A percentile compares a stretch with the other conserved stretches of the same genome.
Conservation (phyloP, 2,329 filamentous ascomycete genomes). For the Dactylellina drechsleri region DNA sequence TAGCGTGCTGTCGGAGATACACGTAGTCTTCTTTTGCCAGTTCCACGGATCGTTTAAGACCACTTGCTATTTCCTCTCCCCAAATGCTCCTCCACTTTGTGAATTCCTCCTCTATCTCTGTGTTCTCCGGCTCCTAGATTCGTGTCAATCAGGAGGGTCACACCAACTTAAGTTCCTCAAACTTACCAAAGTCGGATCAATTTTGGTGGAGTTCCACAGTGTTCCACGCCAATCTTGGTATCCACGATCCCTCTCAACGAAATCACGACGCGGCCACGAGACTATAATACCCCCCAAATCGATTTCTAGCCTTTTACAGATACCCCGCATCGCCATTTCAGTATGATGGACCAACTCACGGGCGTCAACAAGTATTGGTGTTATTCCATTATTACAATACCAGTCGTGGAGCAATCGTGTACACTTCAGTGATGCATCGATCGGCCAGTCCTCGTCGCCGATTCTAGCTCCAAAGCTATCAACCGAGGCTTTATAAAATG, state of each 20-base stretch:
- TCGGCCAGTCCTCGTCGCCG: slow-evolving; percentile 2
- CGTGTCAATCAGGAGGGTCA: too few relatives aligned
- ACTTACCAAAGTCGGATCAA: slow-evolving; percentile 9
- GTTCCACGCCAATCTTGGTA: neutral
- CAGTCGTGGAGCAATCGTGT: neutral
- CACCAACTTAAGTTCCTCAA: neutral
- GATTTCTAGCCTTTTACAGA: neutral
- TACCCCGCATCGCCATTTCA: neutral
- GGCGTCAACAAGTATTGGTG: neutral
- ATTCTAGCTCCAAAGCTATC: neutral
- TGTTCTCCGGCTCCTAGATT: too few relatives aligned
- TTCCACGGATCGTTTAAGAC: too few relatives aligned
- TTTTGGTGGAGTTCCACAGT: neutral
- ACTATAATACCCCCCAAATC: neutral
- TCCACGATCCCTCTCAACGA: neutral
- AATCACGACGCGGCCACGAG: neutral
- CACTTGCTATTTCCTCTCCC: too few relatives aligned
- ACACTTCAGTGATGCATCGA: neutral
- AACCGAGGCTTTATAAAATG: neutral
- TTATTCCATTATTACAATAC: slow-evolving; percentile 1
- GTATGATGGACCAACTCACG: neutral
- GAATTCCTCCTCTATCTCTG: too few relatives aligned
- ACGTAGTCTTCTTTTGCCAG: too few relatives aligned
- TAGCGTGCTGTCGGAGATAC: too few relatives aligned
- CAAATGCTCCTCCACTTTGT: too few relatives aligned